These are phyloP conservation scores for Tulasnella sp. DNA, from an alignment of 768 basidiomycete genomes.

Conservation along the genomic window DNA sequence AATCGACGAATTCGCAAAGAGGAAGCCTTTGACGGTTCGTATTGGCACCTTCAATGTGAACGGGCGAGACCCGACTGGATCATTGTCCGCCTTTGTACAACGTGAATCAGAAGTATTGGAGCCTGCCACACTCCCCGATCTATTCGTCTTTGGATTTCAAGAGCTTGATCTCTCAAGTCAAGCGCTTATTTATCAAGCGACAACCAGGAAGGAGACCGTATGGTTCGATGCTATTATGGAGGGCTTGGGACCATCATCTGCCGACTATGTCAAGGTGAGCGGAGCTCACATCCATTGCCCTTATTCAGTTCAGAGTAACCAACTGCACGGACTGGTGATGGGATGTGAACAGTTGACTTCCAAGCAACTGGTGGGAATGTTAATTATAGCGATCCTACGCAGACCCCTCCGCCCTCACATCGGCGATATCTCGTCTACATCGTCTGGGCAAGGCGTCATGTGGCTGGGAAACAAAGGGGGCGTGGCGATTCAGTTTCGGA, in stretches of 20 bases:
- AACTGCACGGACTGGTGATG: no score
- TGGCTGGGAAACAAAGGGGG: conserved; percentile 67
- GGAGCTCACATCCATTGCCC: neutral
- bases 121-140: conserved; percentile 36
- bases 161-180: conserved; percentile 72
- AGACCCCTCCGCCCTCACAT: conserved; percentile 42
- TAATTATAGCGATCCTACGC: conserved; percentile 59
- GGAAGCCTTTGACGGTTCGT: conserved; percentile 33
- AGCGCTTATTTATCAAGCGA: conserved; percentile 55
- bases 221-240: conserved; percentile 61
- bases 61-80: conserved; percentile 61
- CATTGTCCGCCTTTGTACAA: conserved; percentile 57
- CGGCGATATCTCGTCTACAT: conserved; percentile 31
- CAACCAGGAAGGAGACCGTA: conserved; percentile 49
- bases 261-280: conserved; percentile 54
- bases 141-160: conserved; percentile 70
- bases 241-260: conserved; percentile 55
- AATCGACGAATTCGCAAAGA: conserved; percentile 17
- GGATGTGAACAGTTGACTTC: conserved; percentile 45
- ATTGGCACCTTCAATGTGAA: conserved; percentile 81
- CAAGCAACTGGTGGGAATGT: conserved; percentile 74
- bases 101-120: conserved; percentile 14
- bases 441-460: conserved; percentile 28
- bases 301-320: neutral
- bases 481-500: conserved; percentile 2